phyloP scores from a whole-genome alignment of 441 rosid species.

The Euphorbia celastroides region DNA sequence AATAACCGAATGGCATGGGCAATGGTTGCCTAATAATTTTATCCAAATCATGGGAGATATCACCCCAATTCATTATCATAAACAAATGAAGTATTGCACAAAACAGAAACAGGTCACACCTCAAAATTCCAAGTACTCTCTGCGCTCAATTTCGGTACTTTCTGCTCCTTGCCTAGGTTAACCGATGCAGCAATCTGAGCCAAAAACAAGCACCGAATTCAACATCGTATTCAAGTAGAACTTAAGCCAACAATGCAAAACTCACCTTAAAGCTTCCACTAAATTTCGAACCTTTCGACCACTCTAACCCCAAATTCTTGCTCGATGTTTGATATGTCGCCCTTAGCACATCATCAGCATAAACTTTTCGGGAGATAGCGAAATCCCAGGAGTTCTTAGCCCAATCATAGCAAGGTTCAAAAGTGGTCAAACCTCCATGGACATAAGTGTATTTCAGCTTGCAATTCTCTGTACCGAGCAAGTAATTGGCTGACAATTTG shows the following conservation, averaged over 20 bases:
- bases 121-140: slow-evolving; percentile 69
- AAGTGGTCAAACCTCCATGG: slow-evolving; percentile 58
- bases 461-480: slow-evolving; percentile 71
- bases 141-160: slow-evolving; percentile 56
- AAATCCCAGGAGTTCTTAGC: slow-evolving; percentile 85
- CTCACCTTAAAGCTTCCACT: slow-evolving; percentile 65
- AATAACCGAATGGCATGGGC: slow-evolving; percentile 6
- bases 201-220: slow-evolving; percentile 8
- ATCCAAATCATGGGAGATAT: slow-evolving; percentile 17
- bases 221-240: neutral
- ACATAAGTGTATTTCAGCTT: slow-evolving; percentile 78
- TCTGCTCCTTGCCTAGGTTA: slow-evolving; percentile 54
- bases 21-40: slow-evolving; percentile 8
- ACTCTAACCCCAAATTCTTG: slow-evolving; percentile 66
- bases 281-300: slow-evolving; percentile 57
- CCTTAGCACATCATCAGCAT: slow-evolving; percentile 53
- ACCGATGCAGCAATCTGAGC: slow-evolving; percentile 53
- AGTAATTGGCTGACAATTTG: slow-evolving; percentile 73
- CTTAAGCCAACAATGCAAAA: neutral
- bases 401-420: slow-evolving; percentile 77
- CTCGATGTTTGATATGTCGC: slow-evolving; percentile 66
- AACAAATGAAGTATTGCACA: slow-evolving; percentile 13
- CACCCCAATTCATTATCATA: slow-evolving; percentile 1
- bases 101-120: slow-evolving; percentile 26
- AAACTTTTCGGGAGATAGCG: slow-evolving; percentile 52